These are phyloP conservation scores for Smithsoniella earleae DNA, from an alignment of 163 green algal species.

Conservation along the genomic window DNA sequence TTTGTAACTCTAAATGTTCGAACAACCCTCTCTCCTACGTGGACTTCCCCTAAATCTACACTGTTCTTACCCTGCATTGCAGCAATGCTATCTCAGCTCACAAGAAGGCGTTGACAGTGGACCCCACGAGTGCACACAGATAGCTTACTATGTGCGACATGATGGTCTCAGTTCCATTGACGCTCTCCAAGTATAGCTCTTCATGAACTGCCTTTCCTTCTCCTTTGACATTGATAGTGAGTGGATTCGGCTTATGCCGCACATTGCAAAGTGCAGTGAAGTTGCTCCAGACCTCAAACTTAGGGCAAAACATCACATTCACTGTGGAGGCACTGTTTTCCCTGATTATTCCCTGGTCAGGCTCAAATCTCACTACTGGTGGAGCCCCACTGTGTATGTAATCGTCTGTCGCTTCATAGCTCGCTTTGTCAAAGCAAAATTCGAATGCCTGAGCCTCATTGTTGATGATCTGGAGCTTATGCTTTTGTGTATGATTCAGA, in stretches of 20 bases:
- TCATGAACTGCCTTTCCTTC: slow-evolving; percentile 66
- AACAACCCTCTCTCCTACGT: neutral
- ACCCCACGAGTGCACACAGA: too few species aligned
- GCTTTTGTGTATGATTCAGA: neutral
- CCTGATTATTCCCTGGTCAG: slow-evolving; percentile 47
- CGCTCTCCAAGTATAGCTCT: slow-evolving; percentile 51
- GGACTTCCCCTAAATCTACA: slow-evolving; percentile 67
- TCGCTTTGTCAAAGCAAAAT: slow-evolving; percentile 59
- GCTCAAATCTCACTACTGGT: slow-evolving; percentile 54
- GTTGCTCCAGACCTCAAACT: slow-evolving; percentile 54
- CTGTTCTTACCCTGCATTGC: too few species aligned
- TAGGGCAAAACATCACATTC: slow-evolving; percentile 50
- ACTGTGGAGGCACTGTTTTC: slow-evolving; percentile 45
- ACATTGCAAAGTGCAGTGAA: slow-evolving; percentile 63
- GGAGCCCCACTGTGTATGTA: slow-evolving; percentile 37
- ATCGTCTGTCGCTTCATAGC: slow-evolving; percentile 51
- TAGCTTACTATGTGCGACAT: slow-evolving; percentile 42
- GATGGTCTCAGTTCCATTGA: slow-evolving; percentile 40
- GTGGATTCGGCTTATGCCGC: slow-evolving; percentile 45
- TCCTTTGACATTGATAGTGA: slow-evolving; percentile 72
- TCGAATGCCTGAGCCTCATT: slow-evolving; percentile 62
- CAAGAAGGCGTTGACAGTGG: too few species aligned
- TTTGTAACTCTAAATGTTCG: neutral
- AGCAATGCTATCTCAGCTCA: too few species aligned
- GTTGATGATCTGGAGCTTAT: slow-evolving; percentile 50